Evolutionary conservation across 257 asterid species (phyloP).

Genomic region (Leonotis leonurus): DNA sequence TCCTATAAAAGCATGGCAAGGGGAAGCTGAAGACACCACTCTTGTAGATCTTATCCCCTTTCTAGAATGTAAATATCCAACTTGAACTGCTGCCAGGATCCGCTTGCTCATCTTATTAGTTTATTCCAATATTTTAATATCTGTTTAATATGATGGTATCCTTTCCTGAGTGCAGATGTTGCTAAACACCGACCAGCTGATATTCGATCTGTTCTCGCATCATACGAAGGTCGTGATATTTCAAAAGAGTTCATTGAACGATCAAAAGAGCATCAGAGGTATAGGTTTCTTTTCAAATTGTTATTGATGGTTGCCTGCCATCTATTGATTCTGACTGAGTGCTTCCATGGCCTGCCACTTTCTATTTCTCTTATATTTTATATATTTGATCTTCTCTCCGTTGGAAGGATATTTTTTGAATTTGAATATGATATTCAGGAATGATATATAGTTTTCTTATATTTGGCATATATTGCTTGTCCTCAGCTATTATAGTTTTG

Average conservation of each 20-base stretch:
- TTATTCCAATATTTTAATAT: not conserved
- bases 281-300: too few species aligned
- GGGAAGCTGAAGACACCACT: slow-evolving; percentile 76
- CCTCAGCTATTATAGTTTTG: not conserved
- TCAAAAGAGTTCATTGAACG: slow-evolving; percentile 81
- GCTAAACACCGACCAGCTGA: slow-evolving; percentile 71
- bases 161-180: slow-evolving; percentile 52
- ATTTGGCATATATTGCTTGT: not conserved
- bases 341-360: not conserved
- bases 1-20: slow-evolving; percentile 64
- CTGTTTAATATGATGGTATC: not conserved
- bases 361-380: too few species aligned
- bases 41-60: slow-evolving; percentile 86
- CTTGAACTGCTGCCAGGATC: not conserved
- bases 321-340: too few species aligned
- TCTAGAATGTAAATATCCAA: slow-evolving; percentile 69
- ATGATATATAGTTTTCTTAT: not conserved
- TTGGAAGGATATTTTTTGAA: too few species aligned
- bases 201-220: slow-evolving; percentile 71
- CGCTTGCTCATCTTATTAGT: slow-evolving; percentile 6
- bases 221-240: slow-evolving; percentile 82
- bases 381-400: too few species aligned
- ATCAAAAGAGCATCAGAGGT: slow-evolving; percentile 75
- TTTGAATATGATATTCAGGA: not conserved
- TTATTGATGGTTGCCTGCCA: too few species aligned